Percentiles rank a stretch among this genome's conserved stretches.
These are phyloP conservation scores for Diaporthe caulivora DNA, from an alignment of 2,329 filamentous ascomycete species.

Conservation along the genomic window DNA sequence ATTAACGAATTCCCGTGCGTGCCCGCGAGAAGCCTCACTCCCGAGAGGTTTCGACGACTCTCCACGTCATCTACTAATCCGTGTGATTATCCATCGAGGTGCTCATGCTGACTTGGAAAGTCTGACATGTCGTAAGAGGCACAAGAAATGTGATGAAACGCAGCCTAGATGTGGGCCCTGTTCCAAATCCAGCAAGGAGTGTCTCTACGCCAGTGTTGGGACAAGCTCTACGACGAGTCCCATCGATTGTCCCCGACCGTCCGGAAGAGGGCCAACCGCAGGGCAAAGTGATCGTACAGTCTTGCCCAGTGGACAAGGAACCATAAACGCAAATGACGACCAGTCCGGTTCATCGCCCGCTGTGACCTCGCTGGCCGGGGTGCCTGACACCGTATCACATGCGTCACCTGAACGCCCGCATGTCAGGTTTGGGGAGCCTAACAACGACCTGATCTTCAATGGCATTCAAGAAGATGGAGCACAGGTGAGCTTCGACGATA, in stretches of 20 bases:
- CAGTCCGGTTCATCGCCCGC: not conserved
- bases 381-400: not conserved
- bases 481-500: conserved; percentile 1
- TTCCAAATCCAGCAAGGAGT: conserved; percentile 26
- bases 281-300: not conserved
- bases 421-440: not conserved
- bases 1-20: not conserved
- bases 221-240: not conserved
- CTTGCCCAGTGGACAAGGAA: not conserved
- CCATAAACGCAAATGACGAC: not conserved
- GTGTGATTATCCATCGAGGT: not conserved
- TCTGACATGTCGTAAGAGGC: conserved; percentile 58
- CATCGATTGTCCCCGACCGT: no score
- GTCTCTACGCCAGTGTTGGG: conserved; percentile 9
- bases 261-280: not conserved
- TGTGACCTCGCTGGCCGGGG: not conserved
- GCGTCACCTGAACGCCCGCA: not conserved
- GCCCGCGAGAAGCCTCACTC: not conserved
- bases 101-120: conserved; percentile 43
- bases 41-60: not conserved
- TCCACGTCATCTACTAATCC: not conserved
- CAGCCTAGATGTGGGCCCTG: conserved; percentile 46
- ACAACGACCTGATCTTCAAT: not conserved
- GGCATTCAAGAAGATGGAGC: not conserved
- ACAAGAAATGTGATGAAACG: conserved; percentile 64